Evolutionary conservation across 2,329 filamentous ascomycete species (phyloP), one percentile per base, ranked within the genome.

Genomic region (Plenodomus lindquistii): DNA sequence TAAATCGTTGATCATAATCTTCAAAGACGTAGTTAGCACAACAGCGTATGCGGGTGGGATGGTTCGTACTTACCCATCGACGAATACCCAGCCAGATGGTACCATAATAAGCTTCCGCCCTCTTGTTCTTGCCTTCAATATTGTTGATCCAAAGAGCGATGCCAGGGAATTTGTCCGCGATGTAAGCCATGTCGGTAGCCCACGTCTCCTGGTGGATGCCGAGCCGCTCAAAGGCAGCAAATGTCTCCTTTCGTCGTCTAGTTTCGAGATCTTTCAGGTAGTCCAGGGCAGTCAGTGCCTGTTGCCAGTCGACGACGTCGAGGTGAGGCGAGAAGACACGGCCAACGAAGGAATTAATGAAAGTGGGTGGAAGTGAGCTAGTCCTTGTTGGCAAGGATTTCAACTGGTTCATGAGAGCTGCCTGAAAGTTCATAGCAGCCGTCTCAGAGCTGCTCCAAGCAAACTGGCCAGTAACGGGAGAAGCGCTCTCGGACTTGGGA

Each of bases 1-100:
- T 59, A 87, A 77, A 59, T 87, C 84, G 59, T 87, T 86, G 68
- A 87, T 80, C 63, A 87, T 71, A 49, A 83, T 81, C 81, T 84
- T 19, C 22, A 31, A 7, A 10, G 10, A 2, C n/a, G n/a, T 29
- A 36, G 50, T 59, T 52, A 57, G 57, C 34, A n/a, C 10, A 18
- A 29, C 20, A 3, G 18, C 24, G 3, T 13, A 37, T 6, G 21
- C 18, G 9, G 21, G 42, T 29, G 18, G 4, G 24, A 35, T 3
- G 7, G 5, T 24, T n/a, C 24, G 9, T 69, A 40, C 80, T 71
- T 73, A 84, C 81, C 84, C 84, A 87, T 62, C 84, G 79, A 56
- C 85, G 80, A 41, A 87, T 70, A 29, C 81, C 80, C 46, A 86
- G 67, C 67, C 84, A 86, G 35, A 86, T 73, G 57, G 83, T 80